phyloP scores from a whole-genome alignment of 371 early-diverging fungal genomes.

The Cokeromyces recurvatus region DNA sequence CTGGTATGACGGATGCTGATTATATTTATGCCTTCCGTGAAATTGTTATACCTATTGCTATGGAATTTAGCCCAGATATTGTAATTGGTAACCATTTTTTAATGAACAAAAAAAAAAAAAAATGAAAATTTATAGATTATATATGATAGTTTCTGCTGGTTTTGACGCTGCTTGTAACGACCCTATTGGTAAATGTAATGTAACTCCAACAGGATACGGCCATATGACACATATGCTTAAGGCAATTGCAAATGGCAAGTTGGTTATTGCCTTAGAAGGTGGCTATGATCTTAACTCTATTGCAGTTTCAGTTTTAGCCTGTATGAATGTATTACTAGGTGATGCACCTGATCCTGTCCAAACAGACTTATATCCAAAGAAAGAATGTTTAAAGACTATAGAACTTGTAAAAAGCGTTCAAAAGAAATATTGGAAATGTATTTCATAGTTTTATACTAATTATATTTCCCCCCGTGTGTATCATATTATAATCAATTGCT shows the following conservation, averaged over 20 bases:
- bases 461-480: too few species aligned
- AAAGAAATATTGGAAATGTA: conserved; percentile 47
- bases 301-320: conserved; percentile 71
- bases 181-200: conserved; percentile 78
- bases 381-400: conserved; percentile 44
- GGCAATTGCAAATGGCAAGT: conserved; percentile 61
- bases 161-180: conserved; percentile 90
- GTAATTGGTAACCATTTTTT: conserved; percentile 58
- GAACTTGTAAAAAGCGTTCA: conserved; percentile 45
- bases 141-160: conserved; percentile 70
- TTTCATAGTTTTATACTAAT: too few species aligned
- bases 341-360: conserved; percentile 43
- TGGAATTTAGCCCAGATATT: conserved; percentile 80
- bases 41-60: conserved; percentile 77
- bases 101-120: neutral
- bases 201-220: conserved; percentile 81
- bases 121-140: neutral
- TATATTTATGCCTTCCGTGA: conserved; percentile 79
- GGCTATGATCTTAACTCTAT: conserved; percentile 80
- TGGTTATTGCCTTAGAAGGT: conserved; percentile 79
- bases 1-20: conserved; percentile 81
- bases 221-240: conserved; percentile 83
- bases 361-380: conserved; percentile 26
- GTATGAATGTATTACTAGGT: conserved; percentile 69
- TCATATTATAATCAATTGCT: too few species aligned